phyloP scores from a whole-genome alignment of 2,329 filamentous ascomycete species.

The Akanthomyces dipterigenus region DNA sequence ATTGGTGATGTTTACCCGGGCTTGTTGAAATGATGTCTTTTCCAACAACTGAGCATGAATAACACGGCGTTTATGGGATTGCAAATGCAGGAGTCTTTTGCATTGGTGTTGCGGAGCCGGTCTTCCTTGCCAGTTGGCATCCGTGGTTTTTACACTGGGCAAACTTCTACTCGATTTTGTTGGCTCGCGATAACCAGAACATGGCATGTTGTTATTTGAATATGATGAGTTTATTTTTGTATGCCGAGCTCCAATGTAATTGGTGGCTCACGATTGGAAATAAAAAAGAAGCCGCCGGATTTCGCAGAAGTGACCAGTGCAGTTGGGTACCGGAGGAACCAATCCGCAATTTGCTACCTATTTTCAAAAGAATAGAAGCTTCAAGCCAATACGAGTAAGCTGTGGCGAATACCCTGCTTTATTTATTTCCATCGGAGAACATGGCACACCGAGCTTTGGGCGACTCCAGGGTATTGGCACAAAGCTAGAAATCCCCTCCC shows the following conservation, averaged over 20 bases:
- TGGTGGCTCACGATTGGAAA: too few species aligned
- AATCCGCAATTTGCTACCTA: too few species aligned
- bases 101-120: not conserved
- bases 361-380: too few species aligned
- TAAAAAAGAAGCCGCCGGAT: too few species aligned
- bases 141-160: not conserved
- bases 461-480: not conserved
- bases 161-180: not conserved
- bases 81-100: not conserved
- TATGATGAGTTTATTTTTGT: not conserved
- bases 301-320: not conserved
- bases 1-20: not conserved
- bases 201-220: not conserved
- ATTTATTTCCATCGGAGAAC: not conserved
- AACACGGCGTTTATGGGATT: slow-evolving; percentile 7
- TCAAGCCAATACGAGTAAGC: too few species aligned
- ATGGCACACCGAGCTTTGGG: not conserved
- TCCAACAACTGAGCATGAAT: slow-evolving; percentile 8
- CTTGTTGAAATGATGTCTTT: slow-evolving; percentile 5
- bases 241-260: too few species aligned
- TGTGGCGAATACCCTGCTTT: too few species aligned
- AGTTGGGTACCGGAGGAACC: not conserved
- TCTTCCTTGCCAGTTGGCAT: not conserved
- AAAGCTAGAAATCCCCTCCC: not conserved
- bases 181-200: not conserved